Evolutionary conservation across 768 basidiomycete genomes (phyloP).

Genomic region (Termitomyces sp.): DNA sequence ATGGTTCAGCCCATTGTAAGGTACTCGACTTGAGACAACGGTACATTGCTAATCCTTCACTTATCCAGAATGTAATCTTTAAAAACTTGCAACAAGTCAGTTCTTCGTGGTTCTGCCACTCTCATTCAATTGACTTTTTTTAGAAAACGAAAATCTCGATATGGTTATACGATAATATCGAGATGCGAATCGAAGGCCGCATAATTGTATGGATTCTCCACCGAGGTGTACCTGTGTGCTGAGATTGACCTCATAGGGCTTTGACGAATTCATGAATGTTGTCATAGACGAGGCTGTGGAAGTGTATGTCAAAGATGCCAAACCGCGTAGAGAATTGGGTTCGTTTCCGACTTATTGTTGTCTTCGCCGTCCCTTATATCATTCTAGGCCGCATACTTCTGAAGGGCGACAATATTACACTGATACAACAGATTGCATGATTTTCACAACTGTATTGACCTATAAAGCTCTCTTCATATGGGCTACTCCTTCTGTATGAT

Average conservation of each 20-base stretch:
- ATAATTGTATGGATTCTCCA: constrained; percentile 73
- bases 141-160: constrained; percentile 78
- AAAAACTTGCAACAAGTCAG: constrained; percentile 88
- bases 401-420: constrained; percentile 98
- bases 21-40: constrained; percentile 22
- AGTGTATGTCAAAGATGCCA: constrained; percentile 85
- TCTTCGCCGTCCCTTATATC: neutral
- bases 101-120: constrained; percentile 2
- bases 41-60: constrained; percentile 5
- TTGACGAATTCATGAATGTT: constrained; percentile 99
- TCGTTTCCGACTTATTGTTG: constrained; percentile 18
- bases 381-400: constrained; percentile 83
- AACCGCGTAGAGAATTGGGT: constrained; percentile 85
- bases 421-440: constrained; percentile 70
- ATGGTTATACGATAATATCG: constrained; percentile 96
- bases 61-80: constrained; percentile 87
- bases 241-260: constrained; percentile 59
- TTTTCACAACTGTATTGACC: constrained; percentile 5
- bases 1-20: constrained; percentile 98
- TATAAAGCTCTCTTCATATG: constrained; percentile 4
- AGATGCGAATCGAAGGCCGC: constrained; percentile 93
- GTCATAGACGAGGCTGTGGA: constrained; percentile 93
- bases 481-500: constrained; percentile 11
- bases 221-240: neutral
- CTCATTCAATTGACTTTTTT: constrained; percentile 8